Evolutionary conservation across 2,329 filamentous ascomycete species (phyloP).

Genomic region (Talaromyces sp.): DNA sequence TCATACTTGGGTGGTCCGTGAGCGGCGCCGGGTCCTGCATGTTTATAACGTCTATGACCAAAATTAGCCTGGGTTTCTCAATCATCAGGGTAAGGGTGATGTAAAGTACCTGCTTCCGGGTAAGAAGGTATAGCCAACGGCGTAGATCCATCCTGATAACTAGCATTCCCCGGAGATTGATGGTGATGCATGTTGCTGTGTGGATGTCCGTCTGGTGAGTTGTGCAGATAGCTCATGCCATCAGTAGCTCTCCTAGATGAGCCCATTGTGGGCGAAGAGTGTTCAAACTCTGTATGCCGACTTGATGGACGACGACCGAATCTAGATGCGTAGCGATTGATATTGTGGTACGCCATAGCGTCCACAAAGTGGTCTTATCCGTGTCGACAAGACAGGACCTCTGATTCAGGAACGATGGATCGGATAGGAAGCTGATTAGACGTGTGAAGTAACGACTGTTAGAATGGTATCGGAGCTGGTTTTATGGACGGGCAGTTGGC

Average conservation of each 20-base stretch:
- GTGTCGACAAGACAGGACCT: neutral
- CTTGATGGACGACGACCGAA: neutral
- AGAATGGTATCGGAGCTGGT: neutral
- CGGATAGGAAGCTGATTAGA: neutral
- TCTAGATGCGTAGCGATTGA: neutral
- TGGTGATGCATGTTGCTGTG: no score
- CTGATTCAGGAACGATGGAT: neutral
- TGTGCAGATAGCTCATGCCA: neutral
- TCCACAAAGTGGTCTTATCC: neutral
- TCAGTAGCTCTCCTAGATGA: neutral
- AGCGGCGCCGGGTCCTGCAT: neutral
- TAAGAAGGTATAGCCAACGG: neutral
- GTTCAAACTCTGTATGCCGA: no score
- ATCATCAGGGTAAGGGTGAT: neutral
- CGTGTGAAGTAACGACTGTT: neutral
- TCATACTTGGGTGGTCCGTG: accelerated
- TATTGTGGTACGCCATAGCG: neutral
- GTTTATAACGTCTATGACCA: neutral
- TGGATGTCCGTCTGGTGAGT: neutral
- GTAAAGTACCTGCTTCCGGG: neutral
- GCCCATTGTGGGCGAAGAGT: neutral
- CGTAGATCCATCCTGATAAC: neutral
- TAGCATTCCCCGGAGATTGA: neutral
- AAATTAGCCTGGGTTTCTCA: neutral
- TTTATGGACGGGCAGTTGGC: neutral